phyloP scores from a whole-genome alignment of 768 basidiomycete genomes.

The Pleurotus tuoliensis region DNA sequence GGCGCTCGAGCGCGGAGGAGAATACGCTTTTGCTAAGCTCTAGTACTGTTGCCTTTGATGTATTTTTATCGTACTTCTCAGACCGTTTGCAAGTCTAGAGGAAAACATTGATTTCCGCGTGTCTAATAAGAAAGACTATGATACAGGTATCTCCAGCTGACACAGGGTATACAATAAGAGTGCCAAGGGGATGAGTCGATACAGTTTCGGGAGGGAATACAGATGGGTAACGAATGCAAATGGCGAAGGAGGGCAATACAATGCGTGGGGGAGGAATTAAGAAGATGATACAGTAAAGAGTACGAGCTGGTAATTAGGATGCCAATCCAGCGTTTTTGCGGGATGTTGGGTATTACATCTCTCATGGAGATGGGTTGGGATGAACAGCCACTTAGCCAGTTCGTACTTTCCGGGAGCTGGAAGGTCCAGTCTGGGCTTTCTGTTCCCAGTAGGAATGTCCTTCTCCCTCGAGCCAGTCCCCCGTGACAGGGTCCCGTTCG shows the following conservation, averaged over 20 bases:
- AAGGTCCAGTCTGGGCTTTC: slow-evolving; percentile 35
- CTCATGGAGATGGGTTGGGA: slow-evolving; percentile 25
- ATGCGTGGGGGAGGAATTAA: neutral
- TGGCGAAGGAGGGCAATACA: neutral
- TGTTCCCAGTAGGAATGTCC: slow-evolving; percentile 62
- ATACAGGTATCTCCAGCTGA: slow-evolving; percentile 4
- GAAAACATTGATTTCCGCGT: neutral
- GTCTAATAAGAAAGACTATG: slow-evolving; percentile 8
- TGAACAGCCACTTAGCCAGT: slow-evolving; percentile 10
- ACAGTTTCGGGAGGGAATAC: neutral
- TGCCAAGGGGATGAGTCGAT: neutral
- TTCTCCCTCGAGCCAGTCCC: slow-evolving; percentile 68
- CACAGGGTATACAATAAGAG: neutral
- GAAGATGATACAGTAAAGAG: neutral
- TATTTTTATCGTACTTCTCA: no score
- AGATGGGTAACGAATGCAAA: neutral
- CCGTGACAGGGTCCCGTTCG: slow-evolving; percentile 61
- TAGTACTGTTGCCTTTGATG: neutral
- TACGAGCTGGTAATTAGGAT: neutral
- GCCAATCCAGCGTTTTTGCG: neutral
- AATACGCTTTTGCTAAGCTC: slow-evolving; percentile 23
- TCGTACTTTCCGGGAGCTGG: slow-evolving; percentile 29
- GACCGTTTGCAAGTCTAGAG: no score
- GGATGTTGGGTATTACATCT: neutral
- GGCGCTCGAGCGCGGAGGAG: slow-evolving; percentile 28